phyloP scores from a whole-genome alignment of 2,329 filamentous ascomycete species.

The Epichloe coenophiala region DNA sequence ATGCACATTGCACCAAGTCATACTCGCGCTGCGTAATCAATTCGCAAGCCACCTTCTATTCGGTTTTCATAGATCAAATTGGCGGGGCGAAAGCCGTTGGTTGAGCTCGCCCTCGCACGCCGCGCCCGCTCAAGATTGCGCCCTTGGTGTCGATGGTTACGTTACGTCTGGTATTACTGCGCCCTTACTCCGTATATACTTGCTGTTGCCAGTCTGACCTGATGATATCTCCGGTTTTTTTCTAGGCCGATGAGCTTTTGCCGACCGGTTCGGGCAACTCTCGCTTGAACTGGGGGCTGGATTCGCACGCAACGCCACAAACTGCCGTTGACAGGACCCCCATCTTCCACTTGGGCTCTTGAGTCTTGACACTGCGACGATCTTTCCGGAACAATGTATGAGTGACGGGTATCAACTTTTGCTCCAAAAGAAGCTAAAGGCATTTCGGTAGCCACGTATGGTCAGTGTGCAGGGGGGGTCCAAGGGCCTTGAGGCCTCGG shows the following conservation, averaged over 20 bases:
- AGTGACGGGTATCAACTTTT: not conserved
- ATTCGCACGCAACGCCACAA: not conserved
- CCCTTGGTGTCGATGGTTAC: not conserved
- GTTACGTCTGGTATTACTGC: too few species aligned
- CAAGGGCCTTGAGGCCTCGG: too few species aligned
- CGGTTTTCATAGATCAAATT: not conserved
- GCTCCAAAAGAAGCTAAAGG: not conserved
- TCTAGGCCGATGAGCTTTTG: not conserved
- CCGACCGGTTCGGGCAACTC: not conserved
- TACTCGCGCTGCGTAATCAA: not conserved
- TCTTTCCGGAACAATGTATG: not conserved
- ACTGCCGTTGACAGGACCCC: not conserved
- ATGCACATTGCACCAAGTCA: too few species aligned
- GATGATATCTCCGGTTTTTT: too few species aligned
- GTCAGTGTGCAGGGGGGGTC: too few species aligned
- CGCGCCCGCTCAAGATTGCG: not conserved
- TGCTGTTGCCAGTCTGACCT: too few species aligned
- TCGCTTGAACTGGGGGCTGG: not conserved
- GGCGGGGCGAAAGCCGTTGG: not conserved
- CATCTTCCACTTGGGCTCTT: not conserved
- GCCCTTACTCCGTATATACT: too few species aligned
- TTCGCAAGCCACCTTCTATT: not conserved
- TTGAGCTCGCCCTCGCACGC: not conserved
- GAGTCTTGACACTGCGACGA: not conserved
- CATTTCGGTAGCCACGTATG: not conserved